Conservation (phyloP, 768 basidiomycete species). For the Gymnopilus dilepis region DNA sequence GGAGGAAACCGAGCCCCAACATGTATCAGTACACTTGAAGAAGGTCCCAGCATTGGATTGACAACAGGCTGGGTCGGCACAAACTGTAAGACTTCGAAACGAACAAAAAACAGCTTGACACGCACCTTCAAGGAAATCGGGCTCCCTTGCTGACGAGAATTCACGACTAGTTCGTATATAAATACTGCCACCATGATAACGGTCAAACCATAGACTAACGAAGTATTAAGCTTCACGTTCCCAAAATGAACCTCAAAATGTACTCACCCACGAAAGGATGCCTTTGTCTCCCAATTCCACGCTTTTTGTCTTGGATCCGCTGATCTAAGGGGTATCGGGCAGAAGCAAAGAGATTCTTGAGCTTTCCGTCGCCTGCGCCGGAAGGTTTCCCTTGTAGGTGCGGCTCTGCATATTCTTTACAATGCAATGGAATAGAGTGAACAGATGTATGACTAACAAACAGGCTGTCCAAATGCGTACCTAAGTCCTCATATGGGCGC, state of each 20-base stretch:
- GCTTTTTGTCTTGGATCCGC: slow-evolving; percentile 86
- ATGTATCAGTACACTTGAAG: slow-evolving; percentile 80
- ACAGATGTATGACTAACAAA: background rate
- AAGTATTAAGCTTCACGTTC: slow-evolving; percentile 20
- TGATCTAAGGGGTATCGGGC: slow-evolving; percentile 73
- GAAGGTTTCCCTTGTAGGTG: slow-evolving; percentile 25
- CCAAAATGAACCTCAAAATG: background rate
- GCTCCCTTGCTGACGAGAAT: slow-evolving; percentile 75
- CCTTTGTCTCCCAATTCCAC: slow-evolving; percentile 82
- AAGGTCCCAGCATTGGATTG: slow-evolving; percentile 93
- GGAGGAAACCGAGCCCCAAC: slow-evolving; percentile 93
- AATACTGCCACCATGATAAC: slow-evolving; percentile 73
- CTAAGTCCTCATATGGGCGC: slow-evolving; percentile 58
- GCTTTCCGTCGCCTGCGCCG: slow-evolving; percentile 46
- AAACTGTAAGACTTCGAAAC: background rate
- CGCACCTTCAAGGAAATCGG: slow-evolving; percentile 85
- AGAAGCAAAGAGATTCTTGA: slow-evolving; percentile 47
- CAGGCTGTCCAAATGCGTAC: too few species aligned
- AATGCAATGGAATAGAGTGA: background rate
- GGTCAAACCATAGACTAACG: slow-evolving; percentile 66
- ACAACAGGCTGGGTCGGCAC: slow-evolving; percentile 61
- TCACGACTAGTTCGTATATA: slow-evolving; percentile 85
- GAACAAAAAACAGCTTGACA: background rate
- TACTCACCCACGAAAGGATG: slow-evolving; percentile 75
- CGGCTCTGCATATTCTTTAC: slow-evolving; percentile 70